Evolutionary conservation across 306 rosid species (phyloP).

Genomic region (Medicago ruthenica): DNA sequence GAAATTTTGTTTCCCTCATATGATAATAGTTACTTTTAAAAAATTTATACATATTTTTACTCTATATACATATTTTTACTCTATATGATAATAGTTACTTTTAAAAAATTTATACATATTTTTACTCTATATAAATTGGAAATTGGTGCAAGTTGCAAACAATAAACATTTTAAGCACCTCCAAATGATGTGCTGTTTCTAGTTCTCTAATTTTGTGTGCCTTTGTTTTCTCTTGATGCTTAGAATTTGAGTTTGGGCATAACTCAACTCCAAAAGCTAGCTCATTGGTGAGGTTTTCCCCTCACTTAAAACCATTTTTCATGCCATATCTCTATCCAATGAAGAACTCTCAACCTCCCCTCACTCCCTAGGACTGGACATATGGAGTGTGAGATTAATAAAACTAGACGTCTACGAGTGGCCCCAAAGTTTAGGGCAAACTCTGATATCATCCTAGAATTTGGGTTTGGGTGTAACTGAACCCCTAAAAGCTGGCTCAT

Average conservation of each 20-base stretch:
- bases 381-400: neutral
- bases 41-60: neutral
- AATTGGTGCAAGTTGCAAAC: constrained; percentile 38
- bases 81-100: too few relatives aligned
- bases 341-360: neutral
- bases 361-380: neutral
- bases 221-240: constrained; percentile 22
- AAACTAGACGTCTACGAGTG: neutral
- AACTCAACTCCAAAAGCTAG: neutral
- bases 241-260: constrained; percentile 1
- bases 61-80: too few relatives aligned
- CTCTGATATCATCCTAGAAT: neutral
- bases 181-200: neutral
- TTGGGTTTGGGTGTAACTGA: neutral
- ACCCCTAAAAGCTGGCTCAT: constrained; percentile 8
- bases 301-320: neutral
- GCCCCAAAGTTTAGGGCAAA: neutral
- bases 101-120: neutral
- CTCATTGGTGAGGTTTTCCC: neutral
- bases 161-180: constrained; percentile 26
- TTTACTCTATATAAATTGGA: constrained; percentile 2
- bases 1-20: neutral
- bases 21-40: constrained; percentile 8
- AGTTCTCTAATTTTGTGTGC: constrained; percentile 13
- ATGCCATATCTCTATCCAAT: neutral